A percentile compares a stretch with the other conserved stretches of the same genome.
Conservation (phyloP, 78 protist genomes). For the Guillardia theta region DNA sequence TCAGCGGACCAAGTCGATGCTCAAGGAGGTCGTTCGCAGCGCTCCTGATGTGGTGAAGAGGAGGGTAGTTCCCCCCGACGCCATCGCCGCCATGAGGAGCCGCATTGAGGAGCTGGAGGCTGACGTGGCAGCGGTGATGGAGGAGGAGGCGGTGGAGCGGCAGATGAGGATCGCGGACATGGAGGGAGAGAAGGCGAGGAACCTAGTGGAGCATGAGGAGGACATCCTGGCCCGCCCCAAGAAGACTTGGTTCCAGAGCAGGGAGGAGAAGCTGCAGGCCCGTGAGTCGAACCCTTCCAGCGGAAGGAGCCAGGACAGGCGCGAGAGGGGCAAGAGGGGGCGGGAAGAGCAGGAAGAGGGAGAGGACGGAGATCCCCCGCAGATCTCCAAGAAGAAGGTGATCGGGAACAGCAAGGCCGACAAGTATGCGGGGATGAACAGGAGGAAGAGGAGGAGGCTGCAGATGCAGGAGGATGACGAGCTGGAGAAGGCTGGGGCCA, state of each 20-base stretch:
- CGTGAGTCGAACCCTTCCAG: too few relatives aligned
- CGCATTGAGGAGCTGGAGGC: conserved; percentile 6
- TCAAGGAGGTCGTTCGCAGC: conserved; percentile 10
- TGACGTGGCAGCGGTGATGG: background rate
- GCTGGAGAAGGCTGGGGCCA: too few relatives aligned
- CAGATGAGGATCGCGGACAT: conserved; percentile 41
- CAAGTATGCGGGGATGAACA: conserved; percentile 6
- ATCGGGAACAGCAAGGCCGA: background rate
- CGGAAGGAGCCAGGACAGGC: too few relatives aligned
- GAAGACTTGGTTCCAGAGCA: conserved; percentile 58
- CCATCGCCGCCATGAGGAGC: background rate
- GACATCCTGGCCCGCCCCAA: conserved; percentile 42
- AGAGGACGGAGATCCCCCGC: too few relatives aligned
- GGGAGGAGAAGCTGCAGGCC: conserved; percentile 24
- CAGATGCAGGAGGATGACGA: too few relatives aligned
- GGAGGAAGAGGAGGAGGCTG: background rate
- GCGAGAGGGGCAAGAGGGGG: too few relatives aligned
- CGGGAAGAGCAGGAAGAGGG: too few relatives aligned
- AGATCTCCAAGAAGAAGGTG: too few relatives aligned
- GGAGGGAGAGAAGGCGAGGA: conserved; percentile 43
- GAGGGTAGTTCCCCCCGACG: background rate
- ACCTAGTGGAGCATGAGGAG: conserved; percentile 51
- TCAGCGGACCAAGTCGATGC: background rate
- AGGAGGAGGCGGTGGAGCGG: conserved; percentile 38
- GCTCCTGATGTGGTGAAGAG: background rate